A percentile compares a stretch with the other conserved stretches of the same genome.
These are phyloP conservation scores for Mycena capillaripes DNA, from an alignment of 768 basidiomycete species.

Conservation along the genomic window DNA sequence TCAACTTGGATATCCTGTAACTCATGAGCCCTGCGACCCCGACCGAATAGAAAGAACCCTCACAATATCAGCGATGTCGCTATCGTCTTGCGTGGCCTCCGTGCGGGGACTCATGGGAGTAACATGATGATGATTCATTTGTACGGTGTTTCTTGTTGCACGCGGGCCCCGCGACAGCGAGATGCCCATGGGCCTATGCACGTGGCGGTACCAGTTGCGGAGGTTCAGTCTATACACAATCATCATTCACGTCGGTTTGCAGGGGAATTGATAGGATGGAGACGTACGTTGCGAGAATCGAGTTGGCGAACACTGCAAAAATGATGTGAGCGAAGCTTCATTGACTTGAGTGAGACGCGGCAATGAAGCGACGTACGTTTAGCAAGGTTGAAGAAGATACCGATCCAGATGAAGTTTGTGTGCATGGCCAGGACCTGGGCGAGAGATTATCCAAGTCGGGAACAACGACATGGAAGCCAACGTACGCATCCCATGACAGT, in stretches of 20 bases:
- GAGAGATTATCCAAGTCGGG: not conserved
- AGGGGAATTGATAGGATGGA: not conserved
- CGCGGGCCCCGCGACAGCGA: not conserved
- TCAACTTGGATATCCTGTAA: slow-evolving; percentile 14
- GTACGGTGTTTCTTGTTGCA: too few species aligned
- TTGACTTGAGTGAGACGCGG: not conserved
- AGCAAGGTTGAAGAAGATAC: slow-evolving; percentile 21
- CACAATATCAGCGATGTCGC: slow-evolving; percentile 10
- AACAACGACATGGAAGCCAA: not conserved
- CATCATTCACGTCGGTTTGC: not conserved
- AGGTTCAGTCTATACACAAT: slow-evolving; percentile 23
- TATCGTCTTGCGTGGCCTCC: not conserved
- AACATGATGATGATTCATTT: too few species aligned
- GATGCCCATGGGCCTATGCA: slow-evolving; percentile 22
- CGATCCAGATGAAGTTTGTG: slow-evolving; percentile 24
- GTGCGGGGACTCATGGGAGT: slow-evolving; percentile 2
- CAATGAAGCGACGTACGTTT: slow-evolving; percentile 6
- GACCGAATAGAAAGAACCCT: not conserved
- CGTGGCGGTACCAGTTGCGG: slow-evolving; percentile 28
- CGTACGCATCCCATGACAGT: slow-evolving; percentile 18
- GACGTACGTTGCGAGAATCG: slow-evolving; percentile 23
- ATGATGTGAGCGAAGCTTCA: not conserved
- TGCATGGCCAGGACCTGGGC: slow-evolving; percentile 18
- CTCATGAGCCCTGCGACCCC: not conserved
- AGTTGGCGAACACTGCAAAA: slow-evolving; percentile 25